Conservation (phyloP, 805 yeast genomes). For the Saccharomycopsis oosterbeekiorum region DNA sequence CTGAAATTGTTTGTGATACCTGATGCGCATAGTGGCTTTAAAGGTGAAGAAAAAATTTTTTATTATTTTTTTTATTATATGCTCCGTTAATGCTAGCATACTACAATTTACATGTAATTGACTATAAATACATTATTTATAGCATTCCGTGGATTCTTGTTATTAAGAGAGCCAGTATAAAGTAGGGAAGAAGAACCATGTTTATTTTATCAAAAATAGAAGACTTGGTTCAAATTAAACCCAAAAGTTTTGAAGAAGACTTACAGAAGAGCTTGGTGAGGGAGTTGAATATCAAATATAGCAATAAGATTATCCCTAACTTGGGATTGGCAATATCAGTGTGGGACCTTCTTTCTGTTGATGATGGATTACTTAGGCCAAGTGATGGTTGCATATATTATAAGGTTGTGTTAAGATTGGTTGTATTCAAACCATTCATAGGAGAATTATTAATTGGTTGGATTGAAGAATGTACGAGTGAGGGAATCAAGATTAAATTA, state of each 20-base stretch:
- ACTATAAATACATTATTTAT: no score
- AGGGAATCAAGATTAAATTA: constrained; percentile 74
- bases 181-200: constrained; percentile 36
- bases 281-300: constrained; percentile 74
- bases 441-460: constrained; percentile 92
- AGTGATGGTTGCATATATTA: constrained; percentile 90
- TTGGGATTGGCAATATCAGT: constrained; percentile 77
- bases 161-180: background rate
- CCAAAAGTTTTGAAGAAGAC: constrained; percentile 68
- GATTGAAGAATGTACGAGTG: constrained; percentile 79
- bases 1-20: no score
- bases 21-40: no score
- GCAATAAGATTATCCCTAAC: constrained; percentile 76
- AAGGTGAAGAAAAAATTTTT: no score
- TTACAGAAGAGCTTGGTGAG: constrained; percentile 63
- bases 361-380: constrained; percentile 83
- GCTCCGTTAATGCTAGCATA: no score
- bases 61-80: no score
- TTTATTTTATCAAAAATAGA: constrained; percentile 72
- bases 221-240: constrained; percentile 83
- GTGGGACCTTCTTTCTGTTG: constrained; percentile 73
- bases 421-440: constrained; percentile 87
- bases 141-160: background rate
- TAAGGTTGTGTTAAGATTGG: constrained; percentile 60
- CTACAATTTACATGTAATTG: no score